These are phyloP conservation scores for Kodamaea lidongshanica DNA, from an alignment of 805 yeast genomes.

Conservation along the genomic window DNA sequence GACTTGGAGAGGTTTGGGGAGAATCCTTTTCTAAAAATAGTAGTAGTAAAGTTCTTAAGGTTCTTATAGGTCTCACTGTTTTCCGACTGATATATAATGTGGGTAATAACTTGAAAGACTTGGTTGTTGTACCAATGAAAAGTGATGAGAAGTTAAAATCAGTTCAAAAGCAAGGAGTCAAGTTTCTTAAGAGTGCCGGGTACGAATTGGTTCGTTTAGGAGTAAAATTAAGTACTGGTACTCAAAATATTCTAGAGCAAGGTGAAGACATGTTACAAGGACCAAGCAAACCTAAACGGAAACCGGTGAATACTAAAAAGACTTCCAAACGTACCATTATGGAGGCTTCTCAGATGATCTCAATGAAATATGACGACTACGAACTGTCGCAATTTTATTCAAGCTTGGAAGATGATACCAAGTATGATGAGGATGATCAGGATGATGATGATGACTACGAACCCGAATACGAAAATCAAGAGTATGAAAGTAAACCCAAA, in stretches of 20 bases:
- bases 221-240: conserved; percentile 80
- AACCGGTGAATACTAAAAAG: not conserved
- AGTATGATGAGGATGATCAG: no score
- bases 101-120: conserved; percentile 70
- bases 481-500: conserved; percentile 32
- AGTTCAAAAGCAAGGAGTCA: conserved; percentile 65
- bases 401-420: conserved; percentile 25
- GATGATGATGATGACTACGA: conserved; percentile 16
- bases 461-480: conserved; percentile 21
- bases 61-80: conserved; percentile 80
- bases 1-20: conserved; percentile 74
- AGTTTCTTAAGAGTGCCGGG: conserved; percentile 72
- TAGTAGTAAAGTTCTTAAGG: conserved; percentile 15
- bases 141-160: conserved; percentile 68
- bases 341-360: conserved; percentile 6
- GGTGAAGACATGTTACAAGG: conserved; percentile 53
- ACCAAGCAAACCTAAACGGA: conserved; percentile 2
- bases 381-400: conserved; percentile 23
- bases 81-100: conserved; percentile 69
- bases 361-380: conserved; percentile 13
- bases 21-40: conserved; percentile 6
- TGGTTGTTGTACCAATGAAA: conserved; percentile 64
- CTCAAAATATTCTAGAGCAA: conserved; percentile 72
- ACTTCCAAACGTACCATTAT: conserved; percentile 3
- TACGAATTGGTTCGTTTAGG: conserved; percentile 78